These are phyloP conservation scores for Leccinum fibrillosum DNA, from an alignment of 768 basidiomycete species.

Conservation along the genomic window DNA sequence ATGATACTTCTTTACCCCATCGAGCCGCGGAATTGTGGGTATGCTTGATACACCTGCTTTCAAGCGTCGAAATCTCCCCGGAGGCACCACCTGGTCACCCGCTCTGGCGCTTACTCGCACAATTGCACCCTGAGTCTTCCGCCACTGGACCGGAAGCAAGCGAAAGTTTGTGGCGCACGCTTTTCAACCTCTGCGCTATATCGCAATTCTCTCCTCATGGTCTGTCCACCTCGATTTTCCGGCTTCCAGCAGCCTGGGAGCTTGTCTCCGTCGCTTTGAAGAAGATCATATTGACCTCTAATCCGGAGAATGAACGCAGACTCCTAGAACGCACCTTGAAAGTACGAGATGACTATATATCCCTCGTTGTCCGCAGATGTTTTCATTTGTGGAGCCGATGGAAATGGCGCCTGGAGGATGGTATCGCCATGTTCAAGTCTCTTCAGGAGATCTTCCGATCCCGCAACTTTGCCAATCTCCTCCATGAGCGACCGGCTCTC, in stretches of 20 bases:
- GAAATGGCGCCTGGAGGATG: constrained; percentile 67
- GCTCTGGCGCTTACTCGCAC: constrained; percentile 46
- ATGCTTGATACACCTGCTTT: constrained; percentile 58
- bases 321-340: constrained; percentile 38
- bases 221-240: constrained; percentile 34
- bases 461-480: constrained; percentile 72
- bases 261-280: constrained; percentile 56
- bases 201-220: constrained; percentile 75
- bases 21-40: constrained; percentile 71
- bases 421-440: constrained; percentile 54
- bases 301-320: constrained; percentile 40
- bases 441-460: constrained; percentile 73
- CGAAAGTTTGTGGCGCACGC: constrained; percentile 70
- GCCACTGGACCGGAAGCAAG: constrained; percentile 42
- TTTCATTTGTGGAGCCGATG: constrained; percentile 71
- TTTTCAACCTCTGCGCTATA: constrained; percentile 67
- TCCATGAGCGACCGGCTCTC: constrained; percentile 58
- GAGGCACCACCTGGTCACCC: constrained; percentile 27
- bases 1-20: constrained; percentile 37
- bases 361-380: constrained; percentile 67
- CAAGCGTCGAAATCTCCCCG: constrained; percentile 20
- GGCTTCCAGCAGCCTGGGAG: constrained; percentile 63
- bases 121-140: constrained; percentile 29
- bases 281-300: constrained; percentile 52
- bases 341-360: constrained; percentile 69